Percentiles rank a stretch among this genome's conserved stretches.
Evolutionary conservation across 805 yeast species (phyloP).

Genomic region (Starmerella powellii): DNA sequence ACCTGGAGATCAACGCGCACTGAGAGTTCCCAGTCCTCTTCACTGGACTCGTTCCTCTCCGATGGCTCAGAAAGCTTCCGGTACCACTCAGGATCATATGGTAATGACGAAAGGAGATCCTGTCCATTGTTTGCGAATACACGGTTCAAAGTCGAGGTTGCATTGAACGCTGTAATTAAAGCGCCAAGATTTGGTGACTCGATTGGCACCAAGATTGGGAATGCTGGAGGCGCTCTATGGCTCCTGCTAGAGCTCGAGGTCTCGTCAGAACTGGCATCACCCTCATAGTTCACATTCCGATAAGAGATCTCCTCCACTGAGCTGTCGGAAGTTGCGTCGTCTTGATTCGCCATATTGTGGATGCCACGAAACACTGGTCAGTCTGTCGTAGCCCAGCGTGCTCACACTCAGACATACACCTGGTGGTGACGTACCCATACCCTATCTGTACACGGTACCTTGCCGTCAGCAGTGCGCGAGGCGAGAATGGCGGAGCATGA

Average conservation of each 20-base stretch:
- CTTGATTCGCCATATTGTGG: too few species aligned
- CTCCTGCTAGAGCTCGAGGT: slow-evolving; percentile 1
- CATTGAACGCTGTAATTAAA: slow-evolving; percentile 7
- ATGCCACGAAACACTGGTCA: too few species aligned
- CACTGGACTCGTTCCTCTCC: neutral
- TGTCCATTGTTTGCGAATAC: slow-evolving; percentile 10
- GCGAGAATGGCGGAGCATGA: too few species aligned
- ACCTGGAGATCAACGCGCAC: slow-evolving; percentile 11
- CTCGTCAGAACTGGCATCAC: neutral
- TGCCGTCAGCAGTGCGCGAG: too few species aligned
- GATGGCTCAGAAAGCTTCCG: neutral
- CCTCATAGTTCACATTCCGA: neutral
- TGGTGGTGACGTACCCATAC: too few species aligned
- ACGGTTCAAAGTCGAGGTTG: slow-evolving; percentile 1
- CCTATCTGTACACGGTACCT: too few species aligned
- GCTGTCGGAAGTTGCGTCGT: too few species aligned
- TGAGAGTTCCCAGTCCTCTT: slow-evolving; percentile 6
- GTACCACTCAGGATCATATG: slow-evolving; percentile 15
- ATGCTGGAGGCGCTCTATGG: neutral
- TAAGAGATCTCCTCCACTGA: too few species aligned
- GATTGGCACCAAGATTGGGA: slow-evolving; percentile 2
- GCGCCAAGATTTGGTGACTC: slow-evolving; percentile 12
- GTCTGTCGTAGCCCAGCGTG: too few species aligned
- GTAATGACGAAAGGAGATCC: slow-evolving; percentile 5
- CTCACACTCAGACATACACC: too few species aligned